Evolutionary conservation across 2,329 filamentous ascomycete genomes (phyloP), one percentile per base, ranked within the genome.

Genomic region (Pseudogymnoascus sp.): DNA sequence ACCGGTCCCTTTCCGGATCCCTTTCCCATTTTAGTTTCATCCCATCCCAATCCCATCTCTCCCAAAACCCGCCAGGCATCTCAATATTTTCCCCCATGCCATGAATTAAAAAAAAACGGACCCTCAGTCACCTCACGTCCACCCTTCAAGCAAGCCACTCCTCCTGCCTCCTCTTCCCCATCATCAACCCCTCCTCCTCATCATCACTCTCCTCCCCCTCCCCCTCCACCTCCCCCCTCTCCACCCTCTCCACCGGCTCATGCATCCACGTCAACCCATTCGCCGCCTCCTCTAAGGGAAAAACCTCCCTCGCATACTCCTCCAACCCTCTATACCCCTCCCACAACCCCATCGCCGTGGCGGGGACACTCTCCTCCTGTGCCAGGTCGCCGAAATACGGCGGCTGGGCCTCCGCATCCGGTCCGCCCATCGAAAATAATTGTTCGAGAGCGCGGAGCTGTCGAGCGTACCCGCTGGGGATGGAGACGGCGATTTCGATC

Each of bases 231-330:
- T 18, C 61, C 8, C 37, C 61, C 26, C 39, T 66, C 59, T 66
- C 67, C 12, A 65, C 62, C 29, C 65, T 62, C 8, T 65, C 80
- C 10, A 81, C 81, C 4, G 40, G 40, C 40, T 83, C 81, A 47
- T 82, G 73, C 93, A 97, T 97, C 95, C 95, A 99, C 14, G 89
- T 91, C 72, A 95, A 78, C 4, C 93, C 93, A 73, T 97, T 97
- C 34, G 92, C 91, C 69, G 93, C 89, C 77, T 99, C 95, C 75
- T 99, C 95, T 11, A 97, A 83, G 0, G 91, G 91, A 71, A 97
- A 97, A 29, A 96, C 92, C 74, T 97, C 95, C 60, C 90, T 83
- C 1, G 93, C 93, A 74, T 97, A 99, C 76, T 97, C 95, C 73
- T 97, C 92, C 69, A 97, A 83, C 31, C 91, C 90, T 63, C 95